phyloP scores from a whole-genome alignment of 2,329 filamentous ascomycete species.

The Lasiodiplodia theobromae region DNA sequence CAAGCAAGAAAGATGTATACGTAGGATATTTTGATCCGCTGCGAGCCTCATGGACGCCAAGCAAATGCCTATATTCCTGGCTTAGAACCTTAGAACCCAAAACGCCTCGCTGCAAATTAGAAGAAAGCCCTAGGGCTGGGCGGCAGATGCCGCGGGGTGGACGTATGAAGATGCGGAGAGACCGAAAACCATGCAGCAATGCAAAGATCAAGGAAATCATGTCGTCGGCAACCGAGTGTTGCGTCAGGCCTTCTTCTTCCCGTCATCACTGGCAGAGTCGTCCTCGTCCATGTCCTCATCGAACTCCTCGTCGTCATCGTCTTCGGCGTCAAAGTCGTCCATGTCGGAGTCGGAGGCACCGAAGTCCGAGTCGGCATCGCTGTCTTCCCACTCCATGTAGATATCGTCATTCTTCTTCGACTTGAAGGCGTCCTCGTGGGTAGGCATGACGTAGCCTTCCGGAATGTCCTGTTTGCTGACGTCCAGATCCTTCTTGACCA shows the following conservation, averaged over 20 bases:
- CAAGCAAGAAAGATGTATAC: background rate
- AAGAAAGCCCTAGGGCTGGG: background rate
- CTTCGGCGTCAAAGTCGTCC: constrained; percentile 54
- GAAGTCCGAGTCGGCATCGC: constrained; percentile 69
- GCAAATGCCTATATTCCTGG: constrained; percentile 26
- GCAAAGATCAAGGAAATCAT: constrained; percentile 2
- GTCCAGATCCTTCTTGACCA: constrained; percentile 74
- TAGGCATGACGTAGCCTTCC: constrained; percentile 81
- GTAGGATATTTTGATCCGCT: constrained; percentile 11
- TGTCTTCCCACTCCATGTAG: constrained; percentile 55
- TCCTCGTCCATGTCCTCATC: constrained; percentile 60
- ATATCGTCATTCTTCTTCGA: constrained; percentile 73
- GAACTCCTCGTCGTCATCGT: constrained; percentile 63
- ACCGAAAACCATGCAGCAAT: constrained; percentile 2
- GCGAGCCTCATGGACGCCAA: constrained; percentile 25
- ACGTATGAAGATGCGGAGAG: constrained; percentile 4
- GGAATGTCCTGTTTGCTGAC: constrained; percentile 82
- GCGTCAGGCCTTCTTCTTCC: constrained; percentile 15
- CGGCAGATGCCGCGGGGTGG: background rate
- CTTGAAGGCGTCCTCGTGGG: constrained; percentile 66
- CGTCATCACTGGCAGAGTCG: constrained; percentile 8
- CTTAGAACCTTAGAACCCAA: constrained; percentile 14
- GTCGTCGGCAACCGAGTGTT: background rate
- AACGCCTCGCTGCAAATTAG: constrained; percentile 28
- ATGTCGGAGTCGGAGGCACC: constrained; percentile 67